Base-by-base conservation (phyloP, 257 asterid species). In the Petunia axillaris region DNA sequence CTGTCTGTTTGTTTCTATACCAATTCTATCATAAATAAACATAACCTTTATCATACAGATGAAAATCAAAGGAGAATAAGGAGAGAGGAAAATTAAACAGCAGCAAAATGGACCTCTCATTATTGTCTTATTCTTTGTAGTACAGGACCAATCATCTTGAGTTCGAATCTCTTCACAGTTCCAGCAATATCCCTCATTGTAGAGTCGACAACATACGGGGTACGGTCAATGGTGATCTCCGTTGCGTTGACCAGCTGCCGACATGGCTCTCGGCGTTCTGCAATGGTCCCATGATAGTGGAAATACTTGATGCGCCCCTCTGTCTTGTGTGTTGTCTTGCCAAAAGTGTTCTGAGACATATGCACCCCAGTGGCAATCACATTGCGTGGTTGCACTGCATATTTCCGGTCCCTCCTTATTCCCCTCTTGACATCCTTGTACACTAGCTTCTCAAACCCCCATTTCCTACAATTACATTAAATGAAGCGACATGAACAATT, bases 381-480 rank as follows among this genome's bases (percentile, higher is more conserved):
- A 3, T 85, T 91, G 39, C 92, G 90, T 10, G 98, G 98, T 79
- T 91, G 98, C 81, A 91, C 91, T 0, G 93, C 97, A 48, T 93
- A 93, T 78, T 93, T 93, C 0, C 98, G 83, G 78, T 93, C 97
- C 79, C 93, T 87, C 64, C 97, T 77, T 2, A 86, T 66, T 1
- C 95, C 97, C 55, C 74, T 86, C 87, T 85, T 91, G 78, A 89
- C 90, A 55, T 93, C 95, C 70, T 82, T 90, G 88, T 85, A 93
- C 46, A 93, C 98, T 10, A 93, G 87, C 85, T 93, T 93, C 91
- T 93, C 98, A 64, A 93, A 91, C 65, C 98, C 98, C 98, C 98
- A 93, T 85, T 93, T 91, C 89, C 98, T 93, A 75, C 62, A 73
- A 0, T 8, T 1, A 25, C 11, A 41, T 5, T 7, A 52, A 25